Evolutionary conservation across 352 stramenopile species (phyloP).

Genomic region (Thalassiosira hispida): DNA sequence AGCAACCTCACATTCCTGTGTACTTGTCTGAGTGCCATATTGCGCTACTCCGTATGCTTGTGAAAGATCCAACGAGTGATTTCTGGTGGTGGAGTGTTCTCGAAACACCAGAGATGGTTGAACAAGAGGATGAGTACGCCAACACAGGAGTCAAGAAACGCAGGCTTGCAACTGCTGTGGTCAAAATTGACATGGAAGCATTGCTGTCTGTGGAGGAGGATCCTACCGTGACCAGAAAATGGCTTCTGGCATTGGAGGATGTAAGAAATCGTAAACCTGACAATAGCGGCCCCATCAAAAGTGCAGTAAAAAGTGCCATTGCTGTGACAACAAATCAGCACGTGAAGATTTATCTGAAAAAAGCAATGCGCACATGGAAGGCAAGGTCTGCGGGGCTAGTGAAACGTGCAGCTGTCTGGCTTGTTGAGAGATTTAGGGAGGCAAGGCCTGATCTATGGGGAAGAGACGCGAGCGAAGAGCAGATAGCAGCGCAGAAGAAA

Average conservation of each 20-base stretch:
- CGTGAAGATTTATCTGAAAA: slow-evolving; percentile 76
- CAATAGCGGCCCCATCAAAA: slow-evolving; percentile 60
- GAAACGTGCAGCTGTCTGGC: slow-evolving; percentile 74
- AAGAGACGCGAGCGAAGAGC: slow-evolving; percentile 43
- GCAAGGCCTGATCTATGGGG: slow-evolving; percentile 70
- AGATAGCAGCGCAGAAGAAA: slow-evolving; percentile 61
- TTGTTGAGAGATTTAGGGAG: slow-evolving; percentile 71
- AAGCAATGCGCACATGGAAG: slow-evolving; percentile 68
- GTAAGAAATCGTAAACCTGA: slow-evolving; percentile 59
- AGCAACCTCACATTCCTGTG: slow-evolving; percentile 53
- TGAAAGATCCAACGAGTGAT: slow-evolving; percentile 75
- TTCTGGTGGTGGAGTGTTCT: slow-evolving; percentile 84
- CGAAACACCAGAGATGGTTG: slow-evolving; percentile 74
- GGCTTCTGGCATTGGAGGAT: slow-evolving; percentile 71
- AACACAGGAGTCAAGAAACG: slow-evolving; percentile 48
- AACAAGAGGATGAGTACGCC: slow-evolving; percentile 54
- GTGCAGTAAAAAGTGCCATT: slow-evolving; percentile 64
- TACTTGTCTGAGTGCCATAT: slow-evolving; percentile 83
- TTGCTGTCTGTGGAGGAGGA: slow-evolving; percentile 77
- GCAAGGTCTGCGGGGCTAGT: slow-evolving; percentile 63
- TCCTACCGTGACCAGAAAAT: slow-evolving; percentile 71
- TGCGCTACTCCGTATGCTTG: slow-evolving; percentile 71
- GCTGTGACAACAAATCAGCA: slow-evolving; percentile 68
- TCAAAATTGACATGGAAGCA: slow-evolving; percentile 79
- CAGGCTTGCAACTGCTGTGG: slow-evolving; percentile 49